Base-by-base conservation (phyloP, 163 green algal species). In the Picocystis sp. region DNA sequence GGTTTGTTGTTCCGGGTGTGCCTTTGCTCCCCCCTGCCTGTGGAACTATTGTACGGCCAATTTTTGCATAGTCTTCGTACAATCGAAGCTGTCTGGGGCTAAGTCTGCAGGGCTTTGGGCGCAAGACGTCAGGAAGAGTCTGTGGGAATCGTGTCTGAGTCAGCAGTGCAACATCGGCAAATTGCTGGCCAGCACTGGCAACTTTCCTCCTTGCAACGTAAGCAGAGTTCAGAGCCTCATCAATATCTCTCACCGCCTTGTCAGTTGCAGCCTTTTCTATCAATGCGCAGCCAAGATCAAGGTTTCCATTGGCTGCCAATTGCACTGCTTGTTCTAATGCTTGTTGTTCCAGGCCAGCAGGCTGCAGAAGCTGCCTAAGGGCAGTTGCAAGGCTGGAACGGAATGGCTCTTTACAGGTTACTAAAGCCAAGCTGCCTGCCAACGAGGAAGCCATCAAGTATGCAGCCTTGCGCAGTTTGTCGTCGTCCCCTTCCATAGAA, bases 351-450 rank as follows among this genome's bases (percentile, higher is more conserved):
- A 13, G 46, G 45, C 45, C 68, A 76, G 43, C 53, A 53, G 49
- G 45, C 60, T 79, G 63, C 55, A 92, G 63, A 58, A 87, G 67
- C 44, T 61, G 50, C 11, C 67, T 67, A 50, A 94, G 71, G 54
- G 89, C 76, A 45, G 74, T 81, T 24, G 70, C 67, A 9, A 95
- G 64, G 23, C 60, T 71, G 22, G 78, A 69, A 19, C 85, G 75
- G 62, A 98, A 76, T n/a, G 86, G 85, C 63, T 98, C 89, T 61
- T 84, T 87, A 72, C 82, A 92, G 0, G 84, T 95, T 34, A 95
- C 89, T 53, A 96, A 74, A 35, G 85, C 85, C 58, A 97, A 69
- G 41, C 67, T 86, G 50, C 85, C 81, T 1, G 86, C 81, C 52
- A 98, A 77, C 47, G 70, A 84, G 33, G 75, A 80, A 24, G 90